A percentile compares a stretch with the other conserved stretches of the same genome.
Conservation (phyloP, 805 yeast species). For the Yarrowia divulgata region DNA sequence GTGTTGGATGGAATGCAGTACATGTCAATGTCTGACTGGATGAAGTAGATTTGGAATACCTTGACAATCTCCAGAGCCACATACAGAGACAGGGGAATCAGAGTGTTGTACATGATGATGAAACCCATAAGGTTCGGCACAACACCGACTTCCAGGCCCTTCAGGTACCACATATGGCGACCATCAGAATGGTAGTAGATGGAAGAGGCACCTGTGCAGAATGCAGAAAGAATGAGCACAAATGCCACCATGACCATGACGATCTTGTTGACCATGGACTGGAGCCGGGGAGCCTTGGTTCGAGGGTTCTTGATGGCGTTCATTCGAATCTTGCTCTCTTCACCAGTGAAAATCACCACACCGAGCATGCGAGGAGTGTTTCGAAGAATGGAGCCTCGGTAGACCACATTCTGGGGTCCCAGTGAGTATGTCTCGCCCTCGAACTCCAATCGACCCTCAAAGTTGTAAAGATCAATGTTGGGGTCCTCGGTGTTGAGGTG, state of each 20-base stretch:
- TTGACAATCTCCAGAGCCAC: conserved; percentile 97
- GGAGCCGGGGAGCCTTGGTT: conserved; percentile 91
- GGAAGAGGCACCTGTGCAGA: conserved; percentile 82
- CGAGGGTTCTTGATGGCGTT: conserved; percentile 90
- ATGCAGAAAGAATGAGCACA: conserved; percentile 75
- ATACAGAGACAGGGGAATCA: conserved; percentile 92
- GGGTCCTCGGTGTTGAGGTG: conserved; percentile 85
- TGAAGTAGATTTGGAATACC: conserved; percentile 77
- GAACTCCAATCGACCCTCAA: conserved; percentile 68
- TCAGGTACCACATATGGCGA: conserved; percentile 74
- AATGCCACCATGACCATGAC: conserved; percentile 87
- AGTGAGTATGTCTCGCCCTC: conserved; percentile 61
- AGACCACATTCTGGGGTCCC: conserved; percentile 81
- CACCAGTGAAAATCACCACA: conserved; percentile 89
- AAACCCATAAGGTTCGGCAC: conserved; percentile 95
- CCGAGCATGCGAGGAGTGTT: conserved; percentile 81
- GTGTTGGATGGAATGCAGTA: conserved; percentile 83
- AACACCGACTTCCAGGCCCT: conserved; percentile 75
- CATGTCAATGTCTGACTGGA: conserved; percentile 95
- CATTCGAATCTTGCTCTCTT: conserved; percentile 94
- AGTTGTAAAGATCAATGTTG: conserved; percentile 86
- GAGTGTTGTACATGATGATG: conserved; percentile 95
- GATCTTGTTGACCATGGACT: conserved; percentile 78
- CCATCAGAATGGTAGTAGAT: conserved; percentile 55
- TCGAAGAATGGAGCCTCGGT: conserved; percentile 88